These are phyloP conservation scores for Geranium brycei DNA, from an alignment of 345 rosid genomes.

Conservation along the genomic window DNA sequence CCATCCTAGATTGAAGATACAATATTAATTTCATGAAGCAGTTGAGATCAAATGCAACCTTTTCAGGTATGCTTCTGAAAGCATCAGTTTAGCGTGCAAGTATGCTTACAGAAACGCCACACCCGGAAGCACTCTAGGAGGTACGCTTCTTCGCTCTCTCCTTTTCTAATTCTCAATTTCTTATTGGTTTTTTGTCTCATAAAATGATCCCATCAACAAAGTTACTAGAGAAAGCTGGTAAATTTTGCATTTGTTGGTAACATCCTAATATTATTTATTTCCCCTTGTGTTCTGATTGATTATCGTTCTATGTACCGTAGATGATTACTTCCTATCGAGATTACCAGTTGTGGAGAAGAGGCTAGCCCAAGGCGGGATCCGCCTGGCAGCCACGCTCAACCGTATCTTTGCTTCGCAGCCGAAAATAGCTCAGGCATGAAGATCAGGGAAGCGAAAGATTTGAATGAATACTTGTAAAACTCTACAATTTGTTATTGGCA, in stretches of 20 bases:
- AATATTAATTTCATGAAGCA: not conserved
- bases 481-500: too few relatives aligned
- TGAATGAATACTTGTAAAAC: too few relatives aligned
- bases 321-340: conserved; percentile 68
- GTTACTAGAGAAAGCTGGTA: not conserved
- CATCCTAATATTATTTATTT: too few relatives aligned
- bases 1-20: too few relatives aligned
- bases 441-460: not conserved
- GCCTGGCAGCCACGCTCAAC: conserved; percentile 70
- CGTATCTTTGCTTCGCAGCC: conserved; percentile 44
- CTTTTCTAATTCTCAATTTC: not conserved
- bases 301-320: conserved; percentile 15
- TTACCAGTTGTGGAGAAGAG: conserved; percentile 69
- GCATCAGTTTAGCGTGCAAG: conserved; percentile 72
- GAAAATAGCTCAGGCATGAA: conserved; percentile 30
- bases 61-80: conserved; percentile 79
- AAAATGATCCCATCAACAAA: not conserved
- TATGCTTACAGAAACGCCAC: conserved; percentile 72
- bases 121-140: conserved; percentile 72
- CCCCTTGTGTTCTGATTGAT: not conserved
- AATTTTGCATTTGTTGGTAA: not conserved
- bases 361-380: conserved; percentile 79
- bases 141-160: conserved; percentile 19
- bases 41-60: conserved; percentile 4
- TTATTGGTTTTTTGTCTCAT: not conserved